phyloP scores from a whole-genome alignment of 768 basidiomycete genomes.

The Leccinellum albellum region DNA sequence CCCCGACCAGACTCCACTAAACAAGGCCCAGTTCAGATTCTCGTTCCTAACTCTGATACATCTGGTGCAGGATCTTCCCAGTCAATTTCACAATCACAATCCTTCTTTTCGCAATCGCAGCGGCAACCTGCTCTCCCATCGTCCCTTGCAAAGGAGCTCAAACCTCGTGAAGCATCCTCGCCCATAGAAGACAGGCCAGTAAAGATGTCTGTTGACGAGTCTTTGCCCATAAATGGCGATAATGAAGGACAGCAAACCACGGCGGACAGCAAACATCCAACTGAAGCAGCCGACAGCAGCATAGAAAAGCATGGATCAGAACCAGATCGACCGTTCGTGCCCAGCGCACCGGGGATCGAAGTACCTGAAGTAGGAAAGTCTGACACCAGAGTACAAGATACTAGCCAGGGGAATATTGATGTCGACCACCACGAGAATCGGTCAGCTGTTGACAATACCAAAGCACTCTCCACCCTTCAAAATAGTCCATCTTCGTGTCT shows the following conservation, averaged over 20 bases:
- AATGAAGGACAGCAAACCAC: neutral
- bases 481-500: neutral
- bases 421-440: neutral
- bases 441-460: constrained; percentile 5
- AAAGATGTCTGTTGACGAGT: constrained; percentile 2
- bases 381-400: constrained; percentile 1
- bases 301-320: neutral
- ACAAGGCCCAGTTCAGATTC: constrained; percentile 39
- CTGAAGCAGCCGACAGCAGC: neutral
- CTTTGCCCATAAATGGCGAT: neutral
- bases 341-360: constrained; percentile 8
- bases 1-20: constrained; percentile 29
- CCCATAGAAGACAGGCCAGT: constrained; percentile 5
- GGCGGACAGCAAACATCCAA: neutral
- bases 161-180: constrained; percentile 19
- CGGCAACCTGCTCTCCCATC: constrained; percentile 23
- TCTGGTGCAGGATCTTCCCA: constrained; percentile 38
- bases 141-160: constrained; percentile 20
- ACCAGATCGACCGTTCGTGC: neutral
- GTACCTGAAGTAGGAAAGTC: constrained; percentile 10
- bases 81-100: constrained; percentile 27
- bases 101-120: constrained; percentile 26
- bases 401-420: neutral
- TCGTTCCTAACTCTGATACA: constrained; percentile 56
- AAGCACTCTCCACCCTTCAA: constrained; percentile 1